phyloP scores from a whole-genome alignment of 495 filamentous ascomycete species.

The Trichocladium antarcticum region DNA sequence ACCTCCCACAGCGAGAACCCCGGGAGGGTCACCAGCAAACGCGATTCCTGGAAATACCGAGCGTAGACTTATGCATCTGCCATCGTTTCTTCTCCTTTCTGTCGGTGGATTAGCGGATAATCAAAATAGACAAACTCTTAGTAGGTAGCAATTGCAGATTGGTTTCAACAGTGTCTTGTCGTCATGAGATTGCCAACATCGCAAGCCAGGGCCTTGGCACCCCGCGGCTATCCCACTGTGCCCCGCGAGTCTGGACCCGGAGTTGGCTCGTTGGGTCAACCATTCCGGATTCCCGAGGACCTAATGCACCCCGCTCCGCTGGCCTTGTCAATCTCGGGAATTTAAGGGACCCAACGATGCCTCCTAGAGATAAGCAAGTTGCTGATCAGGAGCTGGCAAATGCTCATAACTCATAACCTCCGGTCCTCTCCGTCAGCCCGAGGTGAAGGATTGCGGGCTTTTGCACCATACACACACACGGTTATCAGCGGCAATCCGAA shows the following conservation, averaged over 20 bases:
- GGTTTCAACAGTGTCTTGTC: background rate
- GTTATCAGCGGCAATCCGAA: background rate
- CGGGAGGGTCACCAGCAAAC: background rate
- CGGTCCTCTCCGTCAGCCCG: no score
- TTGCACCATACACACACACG: no score
- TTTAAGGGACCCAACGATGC: background rate
- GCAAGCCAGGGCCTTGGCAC: no score
- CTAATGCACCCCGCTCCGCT: background rate
- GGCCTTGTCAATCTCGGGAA: background rate
- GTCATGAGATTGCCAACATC: no score
- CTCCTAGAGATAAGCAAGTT: no score
- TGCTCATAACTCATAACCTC: no score
- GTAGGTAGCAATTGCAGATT: slow-evolving; percentile 11
- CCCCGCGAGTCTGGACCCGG: no score
- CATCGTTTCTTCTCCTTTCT: slow-evolving; percentile 6
- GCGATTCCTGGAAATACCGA: background rate
- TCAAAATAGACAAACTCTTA: slow-evolving; percentile 11
- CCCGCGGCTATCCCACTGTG: no score
- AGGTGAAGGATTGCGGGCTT: no score
- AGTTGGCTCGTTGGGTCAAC: no score
- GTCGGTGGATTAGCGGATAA: slow-evolving; percentile 1
- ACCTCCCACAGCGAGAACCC: background rate
- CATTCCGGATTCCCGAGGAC: no score
- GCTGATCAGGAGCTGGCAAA: no score
- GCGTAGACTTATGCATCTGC: slow-evolving; percentile 1